Evolutionary conservation across 257 asterid genomes (phyloP).

Genomic region (Knoxia roxburghii): DNA sequence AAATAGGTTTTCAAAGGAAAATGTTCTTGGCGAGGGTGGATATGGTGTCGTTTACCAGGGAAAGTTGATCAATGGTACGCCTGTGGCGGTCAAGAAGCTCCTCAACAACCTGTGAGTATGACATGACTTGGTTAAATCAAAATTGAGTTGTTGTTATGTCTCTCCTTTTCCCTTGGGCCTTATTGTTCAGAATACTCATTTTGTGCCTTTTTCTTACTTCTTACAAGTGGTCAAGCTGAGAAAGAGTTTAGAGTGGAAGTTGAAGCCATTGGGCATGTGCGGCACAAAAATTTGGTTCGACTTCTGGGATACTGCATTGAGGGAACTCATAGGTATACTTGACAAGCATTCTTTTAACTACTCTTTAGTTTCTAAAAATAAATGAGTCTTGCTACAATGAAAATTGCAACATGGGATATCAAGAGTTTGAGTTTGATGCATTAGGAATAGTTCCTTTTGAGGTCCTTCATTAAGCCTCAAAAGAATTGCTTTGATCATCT

Average conservation of each 20-base stretch:
- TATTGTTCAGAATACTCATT: constrained; percentile 1
- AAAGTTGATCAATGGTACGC: constrained; percentile 66
- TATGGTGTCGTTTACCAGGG: constrained; percentile 92
- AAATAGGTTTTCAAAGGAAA: constrained; percentile 73
- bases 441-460: not conserved
- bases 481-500: not conserved
- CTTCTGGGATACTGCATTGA: constrained; percentile 93
- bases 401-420: not conserved
- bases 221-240: constrained; percentile 89
- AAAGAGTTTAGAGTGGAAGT: constrained; percentile 92
- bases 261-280: constrained; percentile 93
- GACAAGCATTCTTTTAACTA: not conserved
- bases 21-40: constrained; percentile 93
- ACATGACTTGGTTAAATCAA: constrained; percentile 7
- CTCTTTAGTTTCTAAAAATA: not conserved
- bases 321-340: constrained; percentile 92
- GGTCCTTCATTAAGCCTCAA: too few relatives aligned
- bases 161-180: not conserved
- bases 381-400: not conserved
- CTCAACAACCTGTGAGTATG: constrained; percentile 86
- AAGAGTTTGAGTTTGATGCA: not conserved
- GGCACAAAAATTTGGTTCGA: constrained; percentile 94
- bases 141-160: not conserved
- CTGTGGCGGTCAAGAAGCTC: constrained; percentile 87
- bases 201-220: constrained; percentile 5